A percentile compares a stretch with the other conserved stretches of the same genome.
Conservation (phyloP, 805 yeast species). For the Ogataea saltuana region DNA sequence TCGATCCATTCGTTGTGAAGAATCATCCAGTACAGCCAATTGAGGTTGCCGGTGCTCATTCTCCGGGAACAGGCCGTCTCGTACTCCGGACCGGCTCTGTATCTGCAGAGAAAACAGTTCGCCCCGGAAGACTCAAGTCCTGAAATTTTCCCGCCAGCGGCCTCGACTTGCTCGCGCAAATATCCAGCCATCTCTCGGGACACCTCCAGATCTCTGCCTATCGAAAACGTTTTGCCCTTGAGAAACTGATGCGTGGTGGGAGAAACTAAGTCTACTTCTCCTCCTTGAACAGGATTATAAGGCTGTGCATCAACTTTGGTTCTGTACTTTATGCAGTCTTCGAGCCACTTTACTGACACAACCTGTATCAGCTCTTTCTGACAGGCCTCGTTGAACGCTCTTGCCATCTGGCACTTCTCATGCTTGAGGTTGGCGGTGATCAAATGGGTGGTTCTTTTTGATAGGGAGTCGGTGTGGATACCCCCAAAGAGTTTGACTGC, state of each 20-base stretch:
- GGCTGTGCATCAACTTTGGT: conserved; percentile 51
- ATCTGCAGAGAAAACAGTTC: conserved; percentile 61
- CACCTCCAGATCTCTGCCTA: conserved; percentile 58
- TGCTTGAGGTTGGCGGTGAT: conserved; percentile 55
- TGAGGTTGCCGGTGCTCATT: conserved; percentile 59
- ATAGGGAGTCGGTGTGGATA: conserved; percentile 58
- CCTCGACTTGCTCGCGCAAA: conserved; percentile 45
- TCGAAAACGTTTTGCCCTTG: conserved; percentile 46
- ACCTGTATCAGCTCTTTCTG: conserved; percentile 48
- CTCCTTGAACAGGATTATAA: conserved; percentile 44
- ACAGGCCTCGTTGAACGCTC: conserved; percentile 27
- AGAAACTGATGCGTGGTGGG: conserved; percentile 35
- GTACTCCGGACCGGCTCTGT: conserved; percentile 59
- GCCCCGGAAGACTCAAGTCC: conserved; percentile 6
- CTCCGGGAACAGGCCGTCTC: conserved; percentile 42
- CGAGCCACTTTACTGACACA: conserved; percentile 81
- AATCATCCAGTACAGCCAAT: conserved; percentile 75
- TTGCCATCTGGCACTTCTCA: conserved; percentile 44
- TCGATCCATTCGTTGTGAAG: conserved; percentile 53
- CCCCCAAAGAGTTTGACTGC: conserved; percentile 81
- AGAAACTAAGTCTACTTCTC: not conserved
- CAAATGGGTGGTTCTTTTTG: conserved; percentile 77
- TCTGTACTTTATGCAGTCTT: conserved; percentile 60
- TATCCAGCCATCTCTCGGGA: conserved; percentile 43
- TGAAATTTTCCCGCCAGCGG: conserved; percentile 55